Evolutionary conservation across 768 basidiomycete species (phyloP).

Genomic region (Sporobolomyces roseus): DNA sequence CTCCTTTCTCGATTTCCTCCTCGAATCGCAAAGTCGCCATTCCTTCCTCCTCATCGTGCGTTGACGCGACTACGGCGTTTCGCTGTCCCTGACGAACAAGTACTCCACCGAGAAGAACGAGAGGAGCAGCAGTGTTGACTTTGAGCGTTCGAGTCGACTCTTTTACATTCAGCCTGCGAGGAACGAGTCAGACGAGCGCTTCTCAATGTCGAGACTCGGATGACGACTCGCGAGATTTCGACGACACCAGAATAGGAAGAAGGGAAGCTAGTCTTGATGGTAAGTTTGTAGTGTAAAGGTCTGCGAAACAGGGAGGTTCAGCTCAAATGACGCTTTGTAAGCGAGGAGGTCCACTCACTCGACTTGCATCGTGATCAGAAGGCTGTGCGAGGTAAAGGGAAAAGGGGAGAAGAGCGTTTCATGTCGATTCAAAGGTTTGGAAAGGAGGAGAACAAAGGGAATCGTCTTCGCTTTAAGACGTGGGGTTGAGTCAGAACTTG

Average conservation of each 20-base stretch:
- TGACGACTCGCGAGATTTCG: conserved; percentile 2
- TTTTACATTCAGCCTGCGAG: background rate
- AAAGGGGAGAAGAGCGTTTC: conserved; percentile 7
- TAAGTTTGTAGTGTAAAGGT: conserved; percentile 6
- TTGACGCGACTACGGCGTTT: accelerated
- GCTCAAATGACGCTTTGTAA: background rate
- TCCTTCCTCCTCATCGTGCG: background rate
- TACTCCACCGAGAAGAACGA: conserved; percentile 18
- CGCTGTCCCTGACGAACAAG: background rate
- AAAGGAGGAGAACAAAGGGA: conserved; percentile 9
- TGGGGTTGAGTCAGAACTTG: no score
- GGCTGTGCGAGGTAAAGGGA: background rate
- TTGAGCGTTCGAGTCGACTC: background rate
- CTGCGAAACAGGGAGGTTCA: background rate
- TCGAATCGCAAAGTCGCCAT: background rate
- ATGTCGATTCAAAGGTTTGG: background rate
- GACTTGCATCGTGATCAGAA: background rate
- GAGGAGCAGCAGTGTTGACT: conserved; percentile 22
- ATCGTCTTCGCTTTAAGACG: background rate
- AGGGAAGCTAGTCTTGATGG: conserved; percentile 4
- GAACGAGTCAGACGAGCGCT: background rate
- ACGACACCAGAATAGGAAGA: background rate
- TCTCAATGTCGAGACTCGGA: background rate
- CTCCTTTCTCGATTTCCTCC: background rate
- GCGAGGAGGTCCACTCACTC: background rate